Base-by-base conservation (phyloP, 176 grass and related monocot species). In the Juncus inflexus region DNA sequence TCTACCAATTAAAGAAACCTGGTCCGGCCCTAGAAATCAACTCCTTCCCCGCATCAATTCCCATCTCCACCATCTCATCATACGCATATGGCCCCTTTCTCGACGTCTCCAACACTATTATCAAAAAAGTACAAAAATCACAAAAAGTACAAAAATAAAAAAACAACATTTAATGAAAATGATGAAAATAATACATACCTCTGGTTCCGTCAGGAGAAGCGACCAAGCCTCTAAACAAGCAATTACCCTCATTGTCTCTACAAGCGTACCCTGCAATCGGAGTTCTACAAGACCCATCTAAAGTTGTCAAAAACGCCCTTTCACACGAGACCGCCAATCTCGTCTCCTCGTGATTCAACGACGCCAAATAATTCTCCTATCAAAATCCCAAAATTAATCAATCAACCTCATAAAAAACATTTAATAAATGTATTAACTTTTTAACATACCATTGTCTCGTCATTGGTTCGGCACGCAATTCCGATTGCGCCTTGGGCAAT, bases 401-500 rank as follows among this genome's bases (percentile, higher is more conserved):
- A 47, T 47, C 43, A 9, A 47, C 9, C 60, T 58, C 55, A 69
- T 4, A 7, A 3, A 40, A 3, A 52, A 8, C 37, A 15, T 41
- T n/a, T 15, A 76, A 75, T 12, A 47, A 65, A 64, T 61, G 8
- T 15, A 74, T 19, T 56, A 7, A 55, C 15, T 80, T 65, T n/a
- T 42, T 15, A 65, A 40, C 80, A 40, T 72, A 99, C 95, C 95
- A 99, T 99, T 79, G 84, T 99, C 13, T 99, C 89, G 77, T 99
- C 95, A 7, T 78, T 78, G 78, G 51, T 99, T 86, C 95, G 86
- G 73, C 95, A 99, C 79, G 89, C 89, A 79, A 99, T 99, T 64
- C 89, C 94, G 59, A 99, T 99, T 80, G 89, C 94, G 73, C 94
- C 95, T 76, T 99, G 95, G 57, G 95, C 95, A 84, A 99, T 90